Percentiles rank a stretch among this genome's conserved stretches.
These are phyloP conservation scores for Stagonosporopsis cucurbitacearum DNA, from an alignment of 2,329 filamentous ascomycete species.

Conservation along the genomic window DNA sequence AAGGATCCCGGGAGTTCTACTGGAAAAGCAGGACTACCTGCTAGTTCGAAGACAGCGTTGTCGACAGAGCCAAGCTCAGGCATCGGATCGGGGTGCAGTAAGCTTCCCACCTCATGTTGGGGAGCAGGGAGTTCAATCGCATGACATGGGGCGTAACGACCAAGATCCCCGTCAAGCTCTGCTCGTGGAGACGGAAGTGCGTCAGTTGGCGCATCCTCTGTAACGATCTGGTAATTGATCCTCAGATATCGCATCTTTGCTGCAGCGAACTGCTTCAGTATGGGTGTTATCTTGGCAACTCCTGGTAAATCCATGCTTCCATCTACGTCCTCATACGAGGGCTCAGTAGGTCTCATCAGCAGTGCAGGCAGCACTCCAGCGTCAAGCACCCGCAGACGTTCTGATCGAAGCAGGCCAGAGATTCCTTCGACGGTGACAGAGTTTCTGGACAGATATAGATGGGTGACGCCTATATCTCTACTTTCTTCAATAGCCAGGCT, in stretches of 20 bases:
- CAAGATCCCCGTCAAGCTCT: conserved; percentile 37
- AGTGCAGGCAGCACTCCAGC: conserved; percentile 55
- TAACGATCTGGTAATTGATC: conserved; percentile 62
- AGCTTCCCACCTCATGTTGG: conserved; percentile 33
- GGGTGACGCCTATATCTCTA: conserved; percentile 62
- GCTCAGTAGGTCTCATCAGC: conserved; percentile 28
- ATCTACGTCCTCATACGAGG: conserved; percentile 24
- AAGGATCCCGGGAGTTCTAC: conserved; percentile 36
- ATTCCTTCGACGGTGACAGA: conserved; percentile 62
- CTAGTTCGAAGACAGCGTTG: conserved; percentile 32
- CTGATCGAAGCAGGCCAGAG: conserved; percentile 59
- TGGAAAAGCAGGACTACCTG: conserved; percentile 36
- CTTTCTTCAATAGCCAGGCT: conserved; percentile 63
- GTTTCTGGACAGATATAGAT: conserved; percentile 66
- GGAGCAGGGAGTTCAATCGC: conserved; percentile 38
- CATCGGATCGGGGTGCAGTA: conserved; percentile 9
- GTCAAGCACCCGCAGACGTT: conserved; percentile 62
- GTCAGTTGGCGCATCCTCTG: conserved; percentile 48
- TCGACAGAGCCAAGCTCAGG: conserved; percentile 35
- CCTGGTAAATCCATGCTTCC: conserved; percentile 51
- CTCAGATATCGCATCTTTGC: conserved; percentile 61
- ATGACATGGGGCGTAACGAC: conserved; percentile 23
- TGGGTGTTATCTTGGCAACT: conserved; percentile 61
- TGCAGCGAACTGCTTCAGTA: conserved; percentile 56
- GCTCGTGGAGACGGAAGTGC: conserved; percentile 26